phyloP scores from a whole-genome alignment of 768 basidiomycete genomes.

The Boletus pseudopeckii region DNA sequence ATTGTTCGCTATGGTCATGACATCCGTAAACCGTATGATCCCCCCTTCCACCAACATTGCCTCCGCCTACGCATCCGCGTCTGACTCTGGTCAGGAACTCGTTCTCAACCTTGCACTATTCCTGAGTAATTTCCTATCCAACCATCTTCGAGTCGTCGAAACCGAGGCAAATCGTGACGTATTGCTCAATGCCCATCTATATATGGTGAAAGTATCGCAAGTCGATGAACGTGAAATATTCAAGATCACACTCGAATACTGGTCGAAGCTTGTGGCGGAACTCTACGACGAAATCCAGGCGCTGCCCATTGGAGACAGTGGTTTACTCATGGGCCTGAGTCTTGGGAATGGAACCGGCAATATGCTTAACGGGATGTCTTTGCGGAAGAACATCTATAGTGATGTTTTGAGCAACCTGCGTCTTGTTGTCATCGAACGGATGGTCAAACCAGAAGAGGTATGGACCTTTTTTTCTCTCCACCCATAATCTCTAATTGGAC shows the following conservation, averaged over 20 bases:
- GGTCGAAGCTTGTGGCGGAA: conserved; percentile 92
- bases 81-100: conserved; percentile 93
- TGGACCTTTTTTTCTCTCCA: conserved; percentile 14
- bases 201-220: conserved; percentile 97
- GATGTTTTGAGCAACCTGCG: conserved; percentile 93
- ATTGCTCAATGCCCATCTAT: conserved; percentile 92
- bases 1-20: conserved; percentile 98
- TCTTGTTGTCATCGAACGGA: conserved; percentile 94
- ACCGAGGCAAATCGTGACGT: conserved; percentile 88
- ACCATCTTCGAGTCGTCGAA: conserved; percentile 92
- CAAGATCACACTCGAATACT: conserved; percentile 99
- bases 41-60: conserved; percentile 94
- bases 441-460: conserved; percentile 99
- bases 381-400: conserved; percentile 92
- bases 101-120: conserved; percentile 97
- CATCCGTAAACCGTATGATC: conserved; percentile 93
- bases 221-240: conserved; percentile 99
- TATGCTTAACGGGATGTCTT: conserved; percentile 71
- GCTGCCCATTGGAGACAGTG: conserved; percentile 81
- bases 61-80: conserved; percentile 83
- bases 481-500: conserved; percentile 6
- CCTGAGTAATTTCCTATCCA: conserved; percentile 92
- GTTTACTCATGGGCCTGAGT: conserved; percentile 86
- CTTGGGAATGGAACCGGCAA: conserved; percentile 61
- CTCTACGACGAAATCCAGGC: conserved; percentile 97